Conservation (phyloP, 2,329 filamentous ascomycete species). For the Aspergillus brunneoviolaceus region DNA sequence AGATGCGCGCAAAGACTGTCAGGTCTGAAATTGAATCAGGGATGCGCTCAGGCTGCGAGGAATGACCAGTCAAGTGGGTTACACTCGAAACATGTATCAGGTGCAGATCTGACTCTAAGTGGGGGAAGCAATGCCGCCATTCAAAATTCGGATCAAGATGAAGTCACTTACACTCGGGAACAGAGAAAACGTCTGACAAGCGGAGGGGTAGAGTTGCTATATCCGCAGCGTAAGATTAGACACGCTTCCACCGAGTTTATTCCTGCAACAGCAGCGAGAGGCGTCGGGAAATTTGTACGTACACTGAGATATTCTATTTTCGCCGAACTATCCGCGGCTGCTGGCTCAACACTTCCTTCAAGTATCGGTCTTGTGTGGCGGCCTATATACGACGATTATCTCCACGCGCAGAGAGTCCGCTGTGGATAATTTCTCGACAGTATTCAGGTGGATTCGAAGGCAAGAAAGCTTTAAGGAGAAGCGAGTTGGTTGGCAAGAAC, state of each 20-base stretch:
- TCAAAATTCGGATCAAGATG: background rate
- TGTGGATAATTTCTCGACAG: background rate
- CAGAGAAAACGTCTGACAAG: background rate
- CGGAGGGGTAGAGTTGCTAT: background rate
- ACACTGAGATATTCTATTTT: background rate
- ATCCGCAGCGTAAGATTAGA: background rate
- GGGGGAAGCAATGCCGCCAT: background rate
- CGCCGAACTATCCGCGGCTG: background rate
- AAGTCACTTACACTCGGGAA: background rate
- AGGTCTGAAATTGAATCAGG: conserved; percentile 19
- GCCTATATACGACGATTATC: background rate
- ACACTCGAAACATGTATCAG: conserved; percentile 16
- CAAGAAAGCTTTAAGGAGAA: background rate
- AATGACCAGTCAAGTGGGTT: conserved; percentile 10
- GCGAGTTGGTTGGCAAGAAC: background rate
- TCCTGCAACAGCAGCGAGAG: background rate
- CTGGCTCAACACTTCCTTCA: background rate
- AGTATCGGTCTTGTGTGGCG: background rate
- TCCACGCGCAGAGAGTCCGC: background rate
- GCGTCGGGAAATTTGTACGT: background rate
- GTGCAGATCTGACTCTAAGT: conserved; percentile 1
- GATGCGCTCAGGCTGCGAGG: conserved; percentile 10
- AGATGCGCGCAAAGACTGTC: background rate
- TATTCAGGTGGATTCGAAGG: background rate
- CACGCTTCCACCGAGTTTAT: background rate